These are phyloP conservation scores for Groenewaldozyma auringiensis DNA, from an alignment of 1,139 yeast genomes.

Conservation along the genomic window DNA sequence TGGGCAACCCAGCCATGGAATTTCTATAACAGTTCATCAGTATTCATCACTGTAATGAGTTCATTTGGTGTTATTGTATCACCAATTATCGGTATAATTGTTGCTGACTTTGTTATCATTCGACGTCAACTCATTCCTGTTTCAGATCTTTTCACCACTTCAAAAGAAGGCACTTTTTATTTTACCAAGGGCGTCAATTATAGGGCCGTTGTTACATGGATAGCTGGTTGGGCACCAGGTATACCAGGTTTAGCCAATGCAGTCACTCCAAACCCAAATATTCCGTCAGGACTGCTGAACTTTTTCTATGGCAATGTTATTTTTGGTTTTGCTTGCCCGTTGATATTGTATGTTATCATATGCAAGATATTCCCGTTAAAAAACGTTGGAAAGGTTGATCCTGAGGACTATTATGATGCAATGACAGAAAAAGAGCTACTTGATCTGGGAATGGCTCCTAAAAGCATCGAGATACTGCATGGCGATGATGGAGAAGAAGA, in stretches of 20 bases:
- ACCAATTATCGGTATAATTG: slow-evolving; percentile 40
- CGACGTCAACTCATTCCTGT: slow-evolving; percentile 30
- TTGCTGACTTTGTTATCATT: slow-evolving; percentile 37
- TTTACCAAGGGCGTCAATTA: slow-evolving; percentile 37
- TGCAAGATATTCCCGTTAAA: slow-evolving; percentile 11
- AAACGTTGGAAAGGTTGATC: slow-evolving; percentile 8
- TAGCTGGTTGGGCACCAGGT: slow-evolving; percentile 37
- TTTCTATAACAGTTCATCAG: slow-evolving; percentile 39
- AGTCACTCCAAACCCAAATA: slow-evolving; percentile 28
- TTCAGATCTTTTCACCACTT: slow-evolving; percentile 34
- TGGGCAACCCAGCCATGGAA: slow-evolving; percentile 41
- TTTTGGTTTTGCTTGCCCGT: slow-evolving; percentile 12
- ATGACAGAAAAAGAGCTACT: slow-evolving; percentile 9
- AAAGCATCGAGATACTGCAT: slow-evolving; percentile 1
- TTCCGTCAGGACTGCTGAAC: slow-evolving; percentile 12
- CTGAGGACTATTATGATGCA: slow-evolving; percentile 10
- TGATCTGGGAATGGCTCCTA: slow-evolving; percentile 7
- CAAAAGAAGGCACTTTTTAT: slow-evolving; percentile 34
- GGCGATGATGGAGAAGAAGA: slow-evolving; percentile 1
- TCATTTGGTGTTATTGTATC: slow-evolving; percentile 41
- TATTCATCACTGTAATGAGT: slow-evolving; percentile 39
- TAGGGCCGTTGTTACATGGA: slow-evolving; percentile 38
- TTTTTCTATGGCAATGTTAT: slow-evolving; percentile 13
- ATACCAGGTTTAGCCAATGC: slow-evolving; percentile 37
- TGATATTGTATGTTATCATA: slow-evolving; percentile 10